phyloP scores from a whole-genome alignment of 768 basidiomycete species.

The Naganishia kalamii region DNA sequence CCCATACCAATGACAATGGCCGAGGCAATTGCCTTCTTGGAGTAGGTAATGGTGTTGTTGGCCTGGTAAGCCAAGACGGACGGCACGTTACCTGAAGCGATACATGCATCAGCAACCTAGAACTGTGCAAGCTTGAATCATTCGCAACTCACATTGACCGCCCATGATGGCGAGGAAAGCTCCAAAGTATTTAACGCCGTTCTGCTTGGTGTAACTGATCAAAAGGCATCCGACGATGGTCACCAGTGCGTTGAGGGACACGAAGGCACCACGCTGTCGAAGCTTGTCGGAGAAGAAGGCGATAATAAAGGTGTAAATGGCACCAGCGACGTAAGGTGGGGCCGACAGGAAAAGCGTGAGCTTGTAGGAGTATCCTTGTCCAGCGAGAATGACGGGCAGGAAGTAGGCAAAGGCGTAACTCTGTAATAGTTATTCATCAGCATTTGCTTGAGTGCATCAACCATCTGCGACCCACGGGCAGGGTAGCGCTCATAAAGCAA shows the following conservation, averaged over 20 bases:
- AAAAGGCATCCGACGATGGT: slow-evolving; percentile 31
- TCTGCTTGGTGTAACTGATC: slow-evolving; percentile 26
- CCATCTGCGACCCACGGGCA: slow-evolving; percentile 22
- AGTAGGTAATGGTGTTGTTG: slow-evolving; percentile 27
- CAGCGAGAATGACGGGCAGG: slow-evolving; percentile 37
- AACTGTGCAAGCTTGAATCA: not conserved
- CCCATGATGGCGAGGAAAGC: slow-evolving; percentile 28
- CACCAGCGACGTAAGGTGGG: slow-evolving; percentile 33
- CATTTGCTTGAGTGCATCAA: not conserved
- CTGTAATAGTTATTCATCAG: slow-evolving; percentile 12
- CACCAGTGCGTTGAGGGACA: slow-evolving; percentile 28
- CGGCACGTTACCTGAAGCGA: slow-evolving; percentile 26
- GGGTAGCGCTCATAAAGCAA: slow-evolving; percentile 35
- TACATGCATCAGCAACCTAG: not conserved
- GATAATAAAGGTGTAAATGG: slow-evolving; percentile 30
- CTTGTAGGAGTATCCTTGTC: slow-evolving; percentile 35
- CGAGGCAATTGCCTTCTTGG: slow-evolving; percentile 26
- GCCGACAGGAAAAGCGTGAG: slow-evolving; percentile 40
- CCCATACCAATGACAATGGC: slow-evolving; percentile 33
- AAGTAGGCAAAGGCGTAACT: slow-evolving; percentile 31
- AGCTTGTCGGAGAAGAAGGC: slow-evolving; percentile 30
- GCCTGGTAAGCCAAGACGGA: slow-evolving; percentile 30
- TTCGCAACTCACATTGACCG: slow-evolving; percentile 11
- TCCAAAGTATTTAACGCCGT: slow-evolving; percentile 31
- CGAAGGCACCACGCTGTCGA: slow-evolving; percentile 32